Evolutionary conservation across 2,329 filamentous ascomycete genomes (phyloP).

Genomic region (Arthrobotrys musiformis): DNA sequence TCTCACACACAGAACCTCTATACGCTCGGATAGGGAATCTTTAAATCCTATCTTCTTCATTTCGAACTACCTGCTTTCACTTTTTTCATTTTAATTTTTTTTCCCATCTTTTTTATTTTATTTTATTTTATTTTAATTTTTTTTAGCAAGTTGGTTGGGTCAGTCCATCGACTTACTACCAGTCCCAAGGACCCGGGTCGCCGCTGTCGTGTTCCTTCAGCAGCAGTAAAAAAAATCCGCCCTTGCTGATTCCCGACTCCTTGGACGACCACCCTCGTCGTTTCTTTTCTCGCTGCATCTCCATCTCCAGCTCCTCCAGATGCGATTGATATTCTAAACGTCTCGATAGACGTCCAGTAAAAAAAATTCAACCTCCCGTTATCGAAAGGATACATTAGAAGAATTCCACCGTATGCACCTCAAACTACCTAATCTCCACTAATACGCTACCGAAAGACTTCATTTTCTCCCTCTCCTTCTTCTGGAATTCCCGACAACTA

Average conservation of each 20-base stretch:
- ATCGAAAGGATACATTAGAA: no score
- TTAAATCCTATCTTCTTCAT: not conserved
- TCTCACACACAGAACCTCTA: not conserved
- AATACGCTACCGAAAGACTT: no score
- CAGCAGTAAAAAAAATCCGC: no score
- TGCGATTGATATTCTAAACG: not conserved
- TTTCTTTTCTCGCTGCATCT: not conserved
- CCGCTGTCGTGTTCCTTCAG: not conserved
- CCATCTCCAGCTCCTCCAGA: not conserved
- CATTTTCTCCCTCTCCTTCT: no score
- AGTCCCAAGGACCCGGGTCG: not conserved
- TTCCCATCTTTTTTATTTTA: not conserved
- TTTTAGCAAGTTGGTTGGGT: no score
- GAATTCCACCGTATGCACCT: not conserved
- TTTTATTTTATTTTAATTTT: constrained; percentile 4
- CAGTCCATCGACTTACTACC: not conserved
- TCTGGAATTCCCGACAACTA: not conserved
- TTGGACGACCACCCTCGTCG: not conserved
- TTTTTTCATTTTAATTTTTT: constrained; percentile 7
- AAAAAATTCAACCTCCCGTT: no score
- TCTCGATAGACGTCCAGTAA: not conserved
- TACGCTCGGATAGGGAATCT: no score
- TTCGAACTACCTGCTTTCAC: not conserved
- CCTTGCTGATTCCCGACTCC: not conserved
- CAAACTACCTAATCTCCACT: not conserved